Evolutionary conservation across 257 asterid species (phyloP).

Genomic region (Solanum etuberosum): DNA sequence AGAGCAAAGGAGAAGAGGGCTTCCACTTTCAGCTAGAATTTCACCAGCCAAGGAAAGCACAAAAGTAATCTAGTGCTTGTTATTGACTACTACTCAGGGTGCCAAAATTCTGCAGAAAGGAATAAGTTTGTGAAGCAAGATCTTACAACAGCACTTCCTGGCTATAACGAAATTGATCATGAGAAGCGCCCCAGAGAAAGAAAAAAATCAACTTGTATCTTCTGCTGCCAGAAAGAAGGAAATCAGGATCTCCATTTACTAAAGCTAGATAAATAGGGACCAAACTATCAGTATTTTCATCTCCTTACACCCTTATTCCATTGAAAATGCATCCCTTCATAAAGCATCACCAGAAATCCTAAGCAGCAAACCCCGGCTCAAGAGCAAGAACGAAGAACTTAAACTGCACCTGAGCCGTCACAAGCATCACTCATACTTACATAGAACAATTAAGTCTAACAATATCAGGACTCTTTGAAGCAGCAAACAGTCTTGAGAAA

Average conservation of each 20-base stretch:
- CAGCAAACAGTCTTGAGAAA: background rate
- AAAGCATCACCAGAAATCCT: background rate
- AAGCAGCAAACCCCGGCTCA: background rate
- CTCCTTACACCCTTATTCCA: background rate
- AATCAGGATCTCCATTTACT: background rate
- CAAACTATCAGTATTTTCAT: background rate
- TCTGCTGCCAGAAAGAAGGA: background rate
- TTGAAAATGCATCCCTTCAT: background rate
- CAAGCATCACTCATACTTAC: background rate
- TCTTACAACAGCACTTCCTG: background rate
- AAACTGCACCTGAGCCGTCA: background rate
- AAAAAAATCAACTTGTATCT: background rate
- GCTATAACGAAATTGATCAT: background rate
- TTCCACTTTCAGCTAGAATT: background rate
- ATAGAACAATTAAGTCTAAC: background rate
- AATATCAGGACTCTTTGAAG: background rate
- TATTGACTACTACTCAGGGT: background rate
- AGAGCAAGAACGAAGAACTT: background rate
- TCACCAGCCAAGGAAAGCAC: background rate
- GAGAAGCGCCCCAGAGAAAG: background rate
- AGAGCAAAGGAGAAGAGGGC: background rate
- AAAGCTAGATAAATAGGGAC: background rate
- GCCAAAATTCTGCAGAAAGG: background rate
- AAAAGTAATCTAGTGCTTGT: background rate
- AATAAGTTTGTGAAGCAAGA: background rate